phyloP scores from a whole-genome alignment of 306 rosid species.

The Citrullus mucosospermus region DNA sequence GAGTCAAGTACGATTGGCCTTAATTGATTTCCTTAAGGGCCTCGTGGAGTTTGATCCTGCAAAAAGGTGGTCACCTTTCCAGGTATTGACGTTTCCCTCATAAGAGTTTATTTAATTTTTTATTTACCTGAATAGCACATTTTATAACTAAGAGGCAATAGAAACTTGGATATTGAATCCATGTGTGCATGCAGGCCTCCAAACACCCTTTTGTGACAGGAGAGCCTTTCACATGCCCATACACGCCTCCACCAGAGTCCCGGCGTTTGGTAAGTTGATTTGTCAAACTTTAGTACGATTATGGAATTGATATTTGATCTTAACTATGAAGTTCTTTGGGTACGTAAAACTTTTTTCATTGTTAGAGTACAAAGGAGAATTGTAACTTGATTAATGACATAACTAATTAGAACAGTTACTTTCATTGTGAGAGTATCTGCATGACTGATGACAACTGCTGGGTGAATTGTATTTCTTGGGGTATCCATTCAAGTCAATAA shows the following conservation, averaged over 20 bases:
- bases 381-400: not conserved
- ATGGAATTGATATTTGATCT: slow-evolving; percentile 3
- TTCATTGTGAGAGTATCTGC: not conserved
- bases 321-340: not conserved
- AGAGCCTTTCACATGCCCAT: slow-evolving; percentile 88
- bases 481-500: not conserved
- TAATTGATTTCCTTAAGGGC: slow-evolving; percentile 88
- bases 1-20: slow-evolving; percentile 73
- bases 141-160: slow-evolving; percentile 12
- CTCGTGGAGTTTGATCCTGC: slow-evolving; percentile 95
- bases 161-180: slow-evolving; percentile 22
- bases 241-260: slow-evolving; percentile 72
- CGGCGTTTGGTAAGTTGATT: slow-evolving; percentile 69
- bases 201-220: slow-evolving; percentile 98
- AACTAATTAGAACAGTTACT: not conserved
- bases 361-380: not conserved
- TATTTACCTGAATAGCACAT: slow-evolving; percentile 13
- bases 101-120: slow-evolving; percentile 3
- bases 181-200: slow-evolving; percentile 64
- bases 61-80: slow-evolving; percentile 97
- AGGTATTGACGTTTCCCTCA: slow-evolving; percentile 35
- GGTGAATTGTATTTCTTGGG: not conserved
- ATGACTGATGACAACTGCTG: not conserved
- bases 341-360: not conserved
- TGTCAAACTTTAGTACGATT: not conserved